Percentiles rank a stretch among this genome's conserved stretches.
Conservation (phyloP, 495 filamentous ascomycete genomes). For the Xylaria longipes region DNA sequence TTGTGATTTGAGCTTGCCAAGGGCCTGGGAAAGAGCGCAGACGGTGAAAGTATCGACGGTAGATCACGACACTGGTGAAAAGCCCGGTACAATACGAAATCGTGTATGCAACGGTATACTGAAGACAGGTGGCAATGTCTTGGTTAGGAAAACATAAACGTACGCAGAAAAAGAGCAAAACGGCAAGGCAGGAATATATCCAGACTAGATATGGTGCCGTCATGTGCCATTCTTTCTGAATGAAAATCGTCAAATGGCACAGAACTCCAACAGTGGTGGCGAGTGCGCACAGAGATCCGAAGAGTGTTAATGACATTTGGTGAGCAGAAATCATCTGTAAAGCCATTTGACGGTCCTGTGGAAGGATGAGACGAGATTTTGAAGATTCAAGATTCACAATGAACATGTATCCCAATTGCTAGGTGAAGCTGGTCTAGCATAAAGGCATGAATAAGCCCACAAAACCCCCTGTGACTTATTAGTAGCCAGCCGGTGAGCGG, state of each 20-base stretch:
- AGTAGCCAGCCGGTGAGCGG: too few relatives aligned
- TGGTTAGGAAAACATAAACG: neutral
- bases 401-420: too few relatives aligned
- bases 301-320: neutral
- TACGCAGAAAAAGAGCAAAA: neutral
- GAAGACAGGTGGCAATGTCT: neutral
- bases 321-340: neutral
- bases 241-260: neutral
- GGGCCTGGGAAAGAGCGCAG: conserved; percentile 55
- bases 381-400: too few relatives aligned
- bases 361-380: too few relatives aligned
- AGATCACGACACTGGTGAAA: conserved; percentile 52
- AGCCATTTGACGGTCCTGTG: too few relatives aligned
- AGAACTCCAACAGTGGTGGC: neutral
- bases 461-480: too few relatives aligned
- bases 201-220: neutral
- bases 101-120: too few relatives aligned
- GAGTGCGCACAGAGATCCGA: neutral
- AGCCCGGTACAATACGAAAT: conserved; percentile 40
- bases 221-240: neutral
- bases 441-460: too few relatives aligned
- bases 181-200: neutral
- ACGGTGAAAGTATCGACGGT: conserved; percentile 54
- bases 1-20: conserved; percentile 43
- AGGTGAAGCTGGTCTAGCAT: too few relatives aligned